Conservation (phyloP, 495 filamentous ascomycete species). For the Pseudevernia furfuracea region DNA sequence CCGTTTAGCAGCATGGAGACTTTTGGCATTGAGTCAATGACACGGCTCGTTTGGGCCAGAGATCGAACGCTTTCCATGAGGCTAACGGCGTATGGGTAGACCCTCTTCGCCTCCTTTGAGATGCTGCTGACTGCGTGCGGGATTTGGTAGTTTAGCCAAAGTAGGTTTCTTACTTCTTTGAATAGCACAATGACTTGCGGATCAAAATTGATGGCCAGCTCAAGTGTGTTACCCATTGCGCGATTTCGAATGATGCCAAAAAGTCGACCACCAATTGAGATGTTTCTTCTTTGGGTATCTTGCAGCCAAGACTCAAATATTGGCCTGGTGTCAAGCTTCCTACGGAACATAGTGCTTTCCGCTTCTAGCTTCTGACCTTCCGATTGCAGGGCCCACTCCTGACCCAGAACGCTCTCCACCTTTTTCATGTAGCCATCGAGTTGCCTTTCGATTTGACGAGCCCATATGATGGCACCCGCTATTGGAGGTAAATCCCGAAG, state of each 20-base stretch:
- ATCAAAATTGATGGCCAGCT: constrained; percentile 93
- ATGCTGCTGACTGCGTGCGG: constrained; percentile 90
- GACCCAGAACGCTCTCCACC: constrained; percentile 88
- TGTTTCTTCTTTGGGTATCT: constrained; percentile 76
- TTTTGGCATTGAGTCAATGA: constrained; percentile 73
- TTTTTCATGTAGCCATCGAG: constrained; percentile 94
- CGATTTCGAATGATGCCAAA: constrained; percentile 86
- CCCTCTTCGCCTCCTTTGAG: constrained; percentile 92
- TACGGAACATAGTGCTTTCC: constrained; percentile 83
- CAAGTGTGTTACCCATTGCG: constrained; percentile 73
- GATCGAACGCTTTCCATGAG: constrained; percentile 96
- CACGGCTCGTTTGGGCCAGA: constrained; percentile 73
- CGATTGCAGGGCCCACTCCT: constrained; percentile 86
- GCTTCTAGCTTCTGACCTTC: constrained; percentile 89
- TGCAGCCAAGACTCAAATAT: constrained; percentile 93
- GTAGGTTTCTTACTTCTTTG: constrained; percentile 95
- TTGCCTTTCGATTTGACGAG: constrained; percentile 90
- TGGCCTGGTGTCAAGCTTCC: constrained; percentile 87
- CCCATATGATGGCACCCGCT: constrained; percentile 94
- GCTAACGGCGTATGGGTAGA: constrained; percentile 95
- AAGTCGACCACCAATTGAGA: constrained; percentile 82
- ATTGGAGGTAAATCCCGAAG: constrained; percentile 90
- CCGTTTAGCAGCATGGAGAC: constrained; percentile 81
- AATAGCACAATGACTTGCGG: constrained; percentile 93
- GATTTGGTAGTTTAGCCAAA: constrained; percentile 86